phyloP scores from a whole-genome alignment of 2,329 filamentous ascomycete genomes.

The Ophiostoma novo-ulmi region DNA sequence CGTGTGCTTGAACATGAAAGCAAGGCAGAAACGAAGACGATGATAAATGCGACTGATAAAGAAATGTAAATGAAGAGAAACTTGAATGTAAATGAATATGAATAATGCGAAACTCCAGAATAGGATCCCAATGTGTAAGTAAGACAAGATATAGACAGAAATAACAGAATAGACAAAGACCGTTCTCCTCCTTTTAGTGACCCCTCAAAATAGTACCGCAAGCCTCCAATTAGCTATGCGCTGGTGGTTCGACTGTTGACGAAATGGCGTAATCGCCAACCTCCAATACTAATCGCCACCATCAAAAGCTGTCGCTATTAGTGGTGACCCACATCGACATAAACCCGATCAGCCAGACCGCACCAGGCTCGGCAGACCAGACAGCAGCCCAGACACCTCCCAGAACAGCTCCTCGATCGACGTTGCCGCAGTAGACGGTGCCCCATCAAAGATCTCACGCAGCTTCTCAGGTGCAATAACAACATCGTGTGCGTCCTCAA shows the following conservation, averaged over 20 bases:
- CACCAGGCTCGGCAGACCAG: slow-evolving; percentile 30
- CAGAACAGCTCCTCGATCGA: slow-evolving; percentile 72
- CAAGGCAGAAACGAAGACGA: not conserved
- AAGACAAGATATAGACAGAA: not conserved
- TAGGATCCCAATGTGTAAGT: slow-evolving; percentile 7
- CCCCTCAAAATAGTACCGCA: not conserved
- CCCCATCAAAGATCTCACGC: slow-evolving; percentile 64
- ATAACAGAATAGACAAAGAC: slow-evolving; percentile 14
- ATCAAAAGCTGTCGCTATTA: not conserved
- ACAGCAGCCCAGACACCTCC: slow-evolving; percentile 62
- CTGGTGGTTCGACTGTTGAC: not conserved
- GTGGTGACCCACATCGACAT: not conserved
- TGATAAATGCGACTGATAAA: not conserved
- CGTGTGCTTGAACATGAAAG: not conserved
- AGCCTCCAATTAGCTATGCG: not conserved
- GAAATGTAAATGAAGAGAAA: slow-evolving; percentile 1
- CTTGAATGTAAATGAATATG: not conserved
- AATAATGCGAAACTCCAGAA: slow-evolving; percentile 12
- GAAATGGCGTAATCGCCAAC: slow-evolving; percentile 14
- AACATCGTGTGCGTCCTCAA: slow-evolving; percentile 46
- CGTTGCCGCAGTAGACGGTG: slow-evolving; percentile 63
- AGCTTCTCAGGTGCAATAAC: slow-evolving; percentile 65
- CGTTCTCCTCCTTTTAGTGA: not conserved
- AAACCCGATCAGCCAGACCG: not conserved
- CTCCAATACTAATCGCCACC: not conserved